A percentile compares a stretch with the other conserved stretches of the same genome.
Evolutionary conservation across 345 rosid genomes (phyloP).

Genomic region (Salix brachista): DNA sequence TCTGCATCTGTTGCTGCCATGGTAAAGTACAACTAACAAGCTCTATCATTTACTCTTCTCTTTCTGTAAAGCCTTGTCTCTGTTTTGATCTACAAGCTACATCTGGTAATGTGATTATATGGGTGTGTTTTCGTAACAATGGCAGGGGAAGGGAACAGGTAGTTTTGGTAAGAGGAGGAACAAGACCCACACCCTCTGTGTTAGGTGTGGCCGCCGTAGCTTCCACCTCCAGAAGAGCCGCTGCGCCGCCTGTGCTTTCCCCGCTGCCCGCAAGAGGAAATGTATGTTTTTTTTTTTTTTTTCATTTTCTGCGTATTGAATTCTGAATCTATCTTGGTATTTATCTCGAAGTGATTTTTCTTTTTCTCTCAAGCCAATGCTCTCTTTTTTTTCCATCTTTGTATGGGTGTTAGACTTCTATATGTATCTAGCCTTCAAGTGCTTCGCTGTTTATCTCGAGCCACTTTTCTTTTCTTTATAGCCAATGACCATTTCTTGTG

Average conservation of each 20-base stretch:
- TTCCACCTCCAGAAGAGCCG: slow-evolving; percentile 99
- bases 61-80: background rate
- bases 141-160: slow-evolving; percentile 94
- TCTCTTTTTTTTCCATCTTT: background rate
- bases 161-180: slow-evolving; percentile 98
- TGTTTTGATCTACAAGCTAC: no score
- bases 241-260: slow-evolving; percentile 85
- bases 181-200: slow-evolving; percentile 97
- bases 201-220: slow-evolving; percentile 97
- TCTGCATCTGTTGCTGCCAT: slow-evolving; percentile 22
- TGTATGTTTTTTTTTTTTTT: slow-evolving; percentile 38
- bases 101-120: background rate
- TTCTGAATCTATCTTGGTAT: background rate
- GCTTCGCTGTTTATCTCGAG: background rate
- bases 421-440: background rate
- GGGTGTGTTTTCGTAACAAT: background rate
- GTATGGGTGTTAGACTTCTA: background rate
- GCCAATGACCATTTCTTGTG: background rate
- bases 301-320: background rate
- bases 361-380: background rate
- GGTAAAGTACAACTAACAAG: background rate
- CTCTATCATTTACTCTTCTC: background rate
- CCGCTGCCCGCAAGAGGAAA: slow-evolving; percentile 97
- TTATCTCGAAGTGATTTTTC: background rate
- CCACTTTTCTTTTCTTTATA: background rate